Conservation (phyloP, 495 filamentous ascomycete genomes). For the Daldinia loculata region DNA sequence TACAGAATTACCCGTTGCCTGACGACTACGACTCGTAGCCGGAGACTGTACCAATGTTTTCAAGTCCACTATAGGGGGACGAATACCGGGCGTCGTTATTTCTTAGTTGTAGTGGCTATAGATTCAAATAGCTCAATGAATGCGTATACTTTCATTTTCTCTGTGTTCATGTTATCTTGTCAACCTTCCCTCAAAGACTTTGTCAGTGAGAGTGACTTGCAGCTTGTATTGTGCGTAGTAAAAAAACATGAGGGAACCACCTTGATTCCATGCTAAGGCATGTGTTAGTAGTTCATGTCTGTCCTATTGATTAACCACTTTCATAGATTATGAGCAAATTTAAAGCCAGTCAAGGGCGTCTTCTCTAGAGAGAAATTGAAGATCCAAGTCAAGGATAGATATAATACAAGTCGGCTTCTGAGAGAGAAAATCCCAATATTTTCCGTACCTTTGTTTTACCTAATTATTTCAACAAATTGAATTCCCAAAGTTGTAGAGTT, state of each 20-base stretch:
- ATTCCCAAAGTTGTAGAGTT: neutral
- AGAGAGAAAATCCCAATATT: neutral
- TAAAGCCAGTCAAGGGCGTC: too few species aligned
- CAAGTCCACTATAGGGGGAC: slow-evolving; percentile 14
- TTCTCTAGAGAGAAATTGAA: too few species aligned
- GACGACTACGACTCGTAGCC: neutral
- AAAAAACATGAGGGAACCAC: neutral
- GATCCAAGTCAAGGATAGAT: too few species aligned
- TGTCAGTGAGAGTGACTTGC: neutral
- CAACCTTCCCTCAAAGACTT: neutral
- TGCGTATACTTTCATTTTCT: slow-evolving; percentile 18
- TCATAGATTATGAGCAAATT: too few species aligned
- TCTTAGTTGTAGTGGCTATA: slow-evolving; percentile 18
- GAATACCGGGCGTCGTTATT: slow-evolving; percentile 3
- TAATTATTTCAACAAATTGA: neutral
- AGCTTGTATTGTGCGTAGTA: neutral
- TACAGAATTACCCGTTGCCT: neutral
- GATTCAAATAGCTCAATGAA: slow-evolving; percentile 29
- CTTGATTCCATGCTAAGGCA: neutral
- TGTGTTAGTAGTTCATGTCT: too few species aligned
- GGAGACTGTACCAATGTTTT: slow-evolving; percentile 13
- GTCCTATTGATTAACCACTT: too few species aligned
- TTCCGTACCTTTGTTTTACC: neutral
- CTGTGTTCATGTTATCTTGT: neutral
- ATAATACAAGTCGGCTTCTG: neutral